These are phyloP conservation scores for Cladosporium austrohemisphaericum DNA, from an alignment of 2,329 filamentous ascomycete species.

Conservation along the genomic window DNA sequence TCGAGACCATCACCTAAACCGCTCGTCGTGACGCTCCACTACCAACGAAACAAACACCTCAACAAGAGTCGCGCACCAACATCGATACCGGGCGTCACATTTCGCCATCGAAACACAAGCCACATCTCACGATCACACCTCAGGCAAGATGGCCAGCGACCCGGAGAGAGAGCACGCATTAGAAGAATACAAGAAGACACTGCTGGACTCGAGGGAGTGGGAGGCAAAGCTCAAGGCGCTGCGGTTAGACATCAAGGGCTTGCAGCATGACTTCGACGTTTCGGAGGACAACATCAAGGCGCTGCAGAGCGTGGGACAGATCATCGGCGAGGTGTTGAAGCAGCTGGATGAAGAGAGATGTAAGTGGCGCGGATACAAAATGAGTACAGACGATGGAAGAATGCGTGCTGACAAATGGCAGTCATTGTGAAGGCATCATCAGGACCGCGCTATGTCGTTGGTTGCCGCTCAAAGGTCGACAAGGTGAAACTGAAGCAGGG, in stretches of 20 bases:
- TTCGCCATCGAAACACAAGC: conserved; percentile 7
- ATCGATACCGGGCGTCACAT: not conserved
- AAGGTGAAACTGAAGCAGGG: conserved; percentile 97
- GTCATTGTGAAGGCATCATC: conserved; percentile 99
- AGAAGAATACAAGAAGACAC: conserved; percentile 51
- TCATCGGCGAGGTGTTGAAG: conserved; percentile 98
- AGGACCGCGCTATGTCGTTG: conserved; percentile 94
- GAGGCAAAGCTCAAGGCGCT: conserved; percentile 95
- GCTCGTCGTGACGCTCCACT: too few relatives aligned
- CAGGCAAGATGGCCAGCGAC: conserved; percentile 32
- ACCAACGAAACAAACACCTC: not conserved
- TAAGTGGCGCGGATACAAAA: conserved; percentile 48
- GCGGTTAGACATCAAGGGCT: conserved; percentile 89
- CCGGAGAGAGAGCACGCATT: conserved; percentile 52
- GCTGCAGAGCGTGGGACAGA: conserved; percentile 96
- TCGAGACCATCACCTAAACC: not conserved
- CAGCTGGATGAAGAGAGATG: conserved; percentile 98
- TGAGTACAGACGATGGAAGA: not conserved
- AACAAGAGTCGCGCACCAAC: too few relatives aligned
- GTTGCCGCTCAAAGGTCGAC: conserved; percentile 97
- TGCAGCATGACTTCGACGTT: conserved; percentile 91
- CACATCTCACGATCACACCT: not conserved
- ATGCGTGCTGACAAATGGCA: conserved; percentile 36
- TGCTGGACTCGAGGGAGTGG: conserved; percentile 94
- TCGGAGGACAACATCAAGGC: conserved; percentile 99